A percentile compares a stretch with the other conserved stretches of the same genome.
Evolutionary conservation across 2,329 filamentous ascomycete species (phyloP).

Genomic region (Stylonectria norvegica): DNA sequence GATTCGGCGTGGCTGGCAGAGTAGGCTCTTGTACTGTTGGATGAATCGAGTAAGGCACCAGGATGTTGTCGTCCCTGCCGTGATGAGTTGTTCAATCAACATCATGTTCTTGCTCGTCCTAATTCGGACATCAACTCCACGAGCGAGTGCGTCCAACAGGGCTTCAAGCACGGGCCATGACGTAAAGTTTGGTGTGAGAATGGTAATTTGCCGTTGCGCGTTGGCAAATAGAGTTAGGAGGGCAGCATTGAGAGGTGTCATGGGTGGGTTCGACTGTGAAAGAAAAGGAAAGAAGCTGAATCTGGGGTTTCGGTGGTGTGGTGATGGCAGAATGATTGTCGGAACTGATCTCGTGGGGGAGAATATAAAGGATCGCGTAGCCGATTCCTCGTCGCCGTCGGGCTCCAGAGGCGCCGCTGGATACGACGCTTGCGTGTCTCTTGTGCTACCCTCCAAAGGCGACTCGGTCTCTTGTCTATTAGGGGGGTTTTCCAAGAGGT

Average conservation of each 20-base stretch:
- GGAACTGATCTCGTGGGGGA: constrained; percentile 33
- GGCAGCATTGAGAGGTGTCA: constrained; percentile 65
- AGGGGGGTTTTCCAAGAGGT: background rate
- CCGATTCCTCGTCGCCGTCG: constrained; percentile 20
- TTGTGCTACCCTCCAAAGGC: background rate
- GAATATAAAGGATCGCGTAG: constrained; percentile 30
- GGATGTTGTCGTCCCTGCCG: constrained; percentile 69
- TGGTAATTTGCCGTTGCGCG: constrained; percentile 58
- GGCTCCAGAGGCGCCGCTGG: too few relatives aligned
- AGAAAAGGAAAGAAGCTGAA: constrained; percentile 59
- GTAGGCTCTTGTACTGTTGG: constrained; percentile 45
- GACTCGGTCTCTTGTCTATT: constrained; percentile 10
- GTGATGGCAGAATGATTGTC: constrained; percentile 68
- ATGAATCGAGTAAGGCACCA: constrained; percentile 60
- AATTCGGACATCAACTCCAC: constrained; percentile 66
- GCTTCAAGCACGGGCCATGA: constrained; percentile 60
- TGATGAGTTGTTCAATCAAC: constrained; percentile 77
- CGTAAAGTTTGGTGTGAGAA: constrained; percentile 78
- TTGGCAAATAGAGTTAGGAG: constrained; percentile 58
- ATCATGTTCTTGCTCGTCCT: constrained; percentile 68
- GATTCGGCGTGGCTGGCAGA: constrained; percentile 13
- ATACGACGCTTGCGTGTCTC: too few relatives aligned
- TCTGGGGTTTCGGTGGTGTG: constrained; percentile 66
- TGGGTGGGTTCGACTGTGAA: constrained; percentile 47
- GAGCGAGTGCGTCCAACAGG: constrained; percentile 56